Conservation (phyloP, 192 early-diverging fungal species). For the Oehlia diaphana region DNA sequence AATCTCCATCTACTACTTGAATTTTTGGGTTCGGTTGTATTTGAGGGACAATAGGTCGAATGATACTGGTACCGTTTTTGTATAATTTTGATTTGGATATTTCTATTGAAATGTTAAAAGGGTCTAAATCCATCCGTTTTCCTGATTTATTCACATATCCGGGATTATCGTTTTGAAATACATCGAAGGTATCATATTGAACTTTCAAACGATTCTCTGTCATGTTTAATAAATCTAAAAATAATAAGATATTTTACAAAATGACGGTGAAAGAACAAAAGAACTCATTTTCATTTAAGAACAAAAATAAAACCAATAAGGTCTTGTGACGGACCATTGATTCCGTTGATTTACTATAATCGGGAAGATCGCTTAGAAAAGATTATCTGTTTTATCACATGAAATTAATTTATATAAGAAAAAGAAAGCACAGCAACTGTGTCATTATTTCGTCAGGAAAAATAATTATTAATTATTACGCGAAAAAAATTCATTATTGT, state of each 20-base stretch:
- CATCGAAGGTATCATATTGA: not conserved
- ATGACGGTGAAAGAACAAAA: too few relatives aligned
- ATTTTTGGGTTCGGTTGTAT: conserved; percentile 37
- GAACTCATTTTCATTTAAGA: too few relatives aligned
- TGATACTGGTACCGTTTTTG: not conserved
- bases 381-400: too few relatives aligned
- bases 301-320: too few relatives aligned
- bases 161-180: not conserved
- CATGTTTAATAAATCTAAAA: not conserved
- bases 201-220: not conserved
- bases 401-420: too few relatives aligned
- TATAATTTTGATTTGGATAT: conserved; percentile 1
- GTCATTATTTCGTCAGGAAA: too few relatives aligned
- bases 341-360: too few relatives aligned
- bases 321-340: too few relatives aligned
- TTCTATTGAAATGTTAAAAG: not conserved
- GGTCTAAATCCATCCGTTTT: not conserved
- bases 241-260: not conserved
- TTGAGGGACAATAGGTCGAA: not conserved
- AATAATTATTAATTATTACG: too few relatives aligned
- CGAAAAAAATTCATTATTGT: too few relatives aligned
- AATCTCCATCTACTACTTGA: conserved; percentile 37
- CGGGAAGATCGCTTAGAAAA: too few relatives aligned
- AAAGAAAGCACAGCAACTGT: too few relatives aligned
- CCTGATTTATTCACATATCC: not conserved